Evolutionary conservation across 2,329 filamentous ascomycete species (phyloP).

Genomic region (Ustulina deusta): DNA sequence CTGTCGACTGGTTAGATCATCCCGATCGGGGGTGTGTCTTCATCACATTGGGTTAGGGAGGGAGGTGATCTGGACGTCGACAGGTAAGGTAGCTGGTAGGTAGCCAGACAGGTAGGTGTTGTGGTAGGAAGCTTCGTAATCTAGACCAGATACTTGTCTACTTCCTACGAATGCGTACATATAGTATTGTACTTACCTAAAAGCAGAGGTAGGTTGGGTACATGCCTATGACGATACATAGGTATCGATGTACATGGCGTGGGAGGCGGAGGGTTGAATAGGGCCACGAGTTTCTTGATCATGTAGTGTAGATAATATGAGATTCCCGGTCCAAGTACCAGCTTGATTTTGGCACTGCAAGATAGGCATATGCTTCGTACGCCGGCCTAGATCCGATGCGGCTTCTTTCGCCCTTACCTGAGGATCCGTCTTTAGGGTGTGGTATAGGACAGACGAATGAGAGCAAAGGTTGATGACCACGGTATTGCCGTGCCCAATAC

Average conservation of each 20-base stretch:
- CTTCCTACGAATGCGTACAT: neutral
- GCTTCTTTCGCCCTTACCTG: slow-evolving; percentile 25
- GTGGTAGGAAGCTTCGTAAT: slow-evolving; percentile 43
- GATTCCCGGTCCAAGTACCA: slow-evolving; percentile 1
- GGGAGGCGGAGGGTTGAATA: neutral
- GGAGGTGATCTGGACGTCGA: neutral
- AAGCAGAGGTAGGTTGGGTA: neutral
- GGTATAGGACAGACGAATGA: slow-evolving; percentile 32
- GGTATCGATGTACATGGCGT: neutral
- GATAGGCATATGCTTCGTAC: slow-evolving; percentile 23
- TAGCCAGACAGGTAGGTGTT: slow-evolving; percentile 20
- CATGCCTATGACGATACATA: neutral
- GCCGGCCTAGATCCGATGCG: slow-evolving; percentile 6
- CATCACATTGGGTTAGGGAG: slow-evolving; percentile 10
- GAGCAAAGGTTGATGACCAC: slow-evolving; percentile 25
- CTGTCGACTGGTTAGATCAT: slow-evolving; percentile 38
- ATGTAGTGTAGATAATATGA: slow-evolving; percentile 5
- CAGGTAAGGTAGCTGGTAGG: slow-evolving; percentile 14
- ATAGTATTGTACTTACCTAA: slow-evolving; percentile 8
- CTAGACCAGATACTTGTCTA: slow-evolving; percentile 37
- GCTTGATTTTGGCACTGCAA: slow-evolving; percentile 2
- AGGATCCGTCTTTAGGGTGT: slow-evolving; percentile 22
- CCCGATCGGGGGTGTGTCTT: slow-evolving; percentile 40
- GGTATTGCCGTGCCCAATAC: slow-evolving; percentile 21
- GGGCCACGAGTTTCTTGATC: neutral